phyloP scores from a whole-genome alignment of 2,329 filamentous ascomycete species.

The Penicillium psychrosexuale region DNA sequence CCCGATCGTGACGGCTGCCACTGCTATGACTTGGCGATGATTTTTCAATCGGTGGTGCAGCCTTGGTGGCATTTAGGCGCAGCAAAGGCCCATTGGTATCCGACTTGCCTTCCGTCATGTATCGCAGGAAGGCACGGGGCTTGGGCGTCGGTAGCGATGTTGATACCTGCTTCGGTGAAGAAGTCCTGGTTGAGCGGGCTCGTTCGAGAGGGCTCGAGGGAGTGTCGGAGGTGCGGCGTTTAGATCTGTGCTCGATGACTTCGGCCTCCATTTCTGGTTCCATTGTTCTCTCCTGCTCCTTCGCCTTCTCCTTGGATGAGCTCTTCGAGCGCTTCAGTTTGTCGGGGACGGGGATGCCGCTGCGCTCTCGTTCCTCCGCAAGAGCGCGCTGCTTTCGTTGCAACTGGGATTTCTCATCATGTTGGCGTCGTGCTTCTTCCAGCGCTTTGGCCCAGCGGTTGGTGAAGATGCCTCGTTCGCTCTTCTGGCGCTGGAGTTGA shows the following conservation, averaged over 20 bases:
- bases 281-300: slow-evolving; percentile 7
- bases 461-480: slow-evolving; percentile 32
- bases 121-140: slow-evolving; percentile 34
- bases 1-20: slow-evolving; percentile 19
- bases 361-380: slow-evolving; percentile 22
- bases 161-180: slow-evolving; percentile 28
- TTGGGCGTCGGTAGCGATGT: slow-evolving; percentile 18
- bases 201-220: slow-evolving; percentile 23
- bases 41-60: slow-evolving; percentile 30
- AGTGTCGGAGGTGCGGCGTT: slow-evolving; percentile 13
- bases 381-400: slow-evolving; percentile 22
- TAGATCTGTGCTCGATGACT: slow-evolving; percentile 14
- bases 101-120: slow-evolving; percentile 41
- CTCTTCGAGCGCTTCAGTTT: slow-evolving; percentile 20
- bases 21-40: slow-evolving; percentile 34
- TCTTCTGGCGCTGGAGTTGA: slow-evolving; percentile 33
- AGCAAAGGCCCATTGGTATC: slow-evolving; percentile 41
- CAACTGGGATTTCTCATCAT: slow-evolving; percentile 32
- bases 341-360: slow-evolving; percentile 12
- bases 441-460: slow-evolving; percentile 36
- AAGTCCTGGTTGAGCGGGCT: slow-evolving; percentile 19
- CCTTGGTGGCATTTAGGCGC: slow-evolving; percentile 37
- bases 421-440: slow-evolving; percentile 36
- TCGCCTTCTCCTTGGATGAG: slow-evolving; percentile 8
- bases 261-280: slow-evolving; percentile 6